Evolutionary conservation across 2,329 filamentous ascomycete genomes (phyloP).

Genomic region (Dissoconium aciculare): DNA sequence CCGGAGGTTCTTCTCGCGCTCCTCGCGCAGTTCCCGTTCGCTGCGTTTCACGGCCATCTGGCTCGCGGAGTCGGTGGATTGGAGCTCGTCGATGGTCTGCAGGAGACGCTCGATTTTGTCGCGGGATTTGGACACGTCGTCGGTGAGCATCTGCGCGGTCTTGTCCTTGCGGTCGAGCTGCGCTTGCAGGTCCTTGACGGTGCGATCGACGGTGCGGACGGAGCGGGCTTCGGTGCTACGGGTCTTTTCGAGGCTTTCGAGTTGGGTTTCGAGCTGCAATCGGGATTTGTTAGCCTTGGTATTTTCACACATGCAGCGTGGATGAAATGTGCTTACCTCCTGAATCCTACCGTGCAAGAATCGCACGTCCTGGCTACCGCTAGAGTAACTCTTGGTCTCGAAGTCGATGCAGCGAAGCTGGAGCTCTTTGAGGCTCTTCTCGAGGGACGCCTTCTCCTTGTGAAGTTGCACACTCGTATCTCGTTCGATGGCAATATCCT

Average conservation of each 20-base stretch:
- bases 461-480: slow-evolving; percentile 69
- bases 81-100: slow-evolving; percentile 81
- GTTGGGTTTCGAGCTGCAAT: slow-evolving; percentile 39
- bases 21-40: slow-evolving; percentile 79
- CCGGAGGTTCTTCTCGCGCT: slow-evolving; percentile 63
- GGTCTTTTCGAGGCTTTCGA: slow-evolving; percentile 71
- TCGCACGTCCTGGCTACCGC: slow-evolving; percentile 83
- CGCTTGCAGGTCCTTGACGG: slow-evolving; percentile 78
- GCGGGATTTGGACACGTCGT: slow-evolving; percentile 71
- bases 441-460: slow-evolving; percentile 76
- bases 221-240: slow-evolving; percentile 71
- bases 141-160: slow-evolving; percentile 59
- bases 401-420: slow-evolving; percentile 83
- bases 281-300: slow-evolving; percentile 17
- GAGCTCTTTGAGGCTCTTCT: slow-evolving; percentile 80
- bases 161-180: slow-evolving; percentile 93
- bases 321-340: slow-evolving; percentile 51
- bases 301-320: slow-evolving; percentile 6
- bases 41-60: slow-evolving; percentile 72
- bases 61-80: slow-evolving; percentile 66
- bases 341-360: slow-evolving; percentile 90
- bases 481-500: slow-evolving; percentile 74
- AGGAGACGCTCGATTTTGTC: slow-evolving; percentile 87
- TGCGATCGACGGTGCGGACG: slow-evolving; percentile 82
- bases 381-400: slow-evolving; percentile 94